Base-by-base conservation (phyloP, 2,329 filamentous ascomycete species). In the Diaporthe humulicola region DNA sequence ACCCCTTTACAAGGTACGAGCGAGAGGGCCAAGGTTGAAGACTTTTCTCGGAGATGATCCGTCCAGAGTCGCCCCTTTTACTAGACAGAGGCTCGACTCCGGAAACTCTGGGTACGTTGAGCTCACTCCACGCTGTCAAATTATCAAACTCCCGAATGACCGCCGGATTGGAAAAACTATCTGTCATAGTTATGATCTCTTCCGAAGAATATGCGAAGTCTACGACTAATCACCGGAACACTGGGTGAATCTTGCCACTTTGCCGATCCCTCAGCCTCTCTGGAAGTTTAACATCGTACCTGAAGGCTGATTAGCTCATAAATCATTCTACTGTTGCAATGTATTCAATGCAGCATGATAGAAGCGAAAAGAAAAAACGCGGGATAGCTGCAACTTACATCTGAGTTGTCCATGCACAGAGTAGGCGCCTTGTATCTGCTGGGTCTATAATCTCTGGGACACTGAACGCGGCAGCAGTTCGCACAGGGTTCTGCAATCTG, bases 371-470 rank as follows among this genome's bases (percentile, higher is more conserved):
- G 4, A 4, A 5, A 38, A n/a, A n/a, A 22, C 1, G 3, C 9
- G 19, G 17, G 54, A 19, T 30, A 14, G 3, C 17, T 10, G 36
- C 3, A 45, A 50, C 73, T 73, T 17, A 93, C 36, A 91, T 85
- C 81, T 91, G 88, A 71, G 80, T 82, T 5, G 86, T 82, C 91
- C 91, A 92, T 48, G 87, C 85, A 75, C 86, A 88, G 50, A 88
- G 87, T 12, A 91, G 81, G n/a, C 81, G 80, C 69, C 91, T 85
- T 4, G 91, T 93, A 74, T 87, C 84, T 42, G 88, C 89, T 6
- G 90, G 91, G 81, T 93, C 91, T 54, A 93, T 89, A 60, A 93
- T 92, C 80, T 93, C 91, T 81, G 92, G 90, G 0, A 92, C 85
- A 0, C 89, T 89, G 81, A 93, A 93, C 15, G 87, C 86, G 82